phyloP scores from a whole-genome alignment of 768 basidiomycete species.

The Tulasnella sp. region DNA sequence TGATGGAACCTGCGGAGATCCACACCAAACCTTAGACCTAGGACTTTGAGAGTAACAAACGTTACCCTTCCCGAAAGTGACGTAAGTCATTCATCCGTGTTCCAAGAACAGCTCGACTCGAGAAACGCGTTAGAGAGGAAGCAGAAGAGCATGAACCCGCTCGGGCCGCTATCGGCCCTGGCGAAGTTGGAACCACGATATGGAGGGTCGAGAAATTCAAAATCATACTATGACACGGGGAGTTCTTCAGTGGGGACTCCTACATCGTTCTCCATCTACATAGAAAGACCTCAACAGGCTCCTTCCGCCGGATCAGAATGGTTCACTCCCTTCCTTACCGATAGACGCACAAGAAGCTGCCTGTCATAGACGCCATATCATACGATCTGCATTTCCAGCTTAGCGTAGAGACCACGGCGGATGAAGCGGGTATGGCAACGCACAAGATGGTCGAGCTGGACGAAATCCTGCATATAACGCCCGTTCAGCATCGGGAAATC shows the following conservation, averaged over 20 bases:
- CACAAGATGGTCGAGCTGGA: slow-evolving; percentile 59
- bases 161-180: slow-evolving; percentile 36
- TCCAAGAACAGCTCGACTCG: too few relatives aligned
- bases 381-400: slow-evolving; percentile 58
- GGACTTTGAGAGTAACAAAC: too few relatives aligned
- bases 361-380: slow-evolving; percentile 35
- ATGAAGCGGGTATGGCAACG: slow-evolving; percentile 44
- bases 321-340: background rate
- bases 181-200: slow-evolving; percentile 36
- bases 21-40: too few relatives aligned
- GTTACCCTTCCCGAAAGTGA: too few relatives aligned
- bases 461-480: slow-evolving; percentile 36
- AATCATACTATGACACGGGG: slow-evolving; percentile 44
- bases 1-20: too few relatives aligned
- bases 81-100: too few relatives aligned
- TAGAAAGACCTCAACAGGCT: too few relatives aligned
- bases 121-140: slow-evolving; percentile 43
- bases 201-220: slow-evolving; percentile 50
- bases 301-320: too few relatives aligned
- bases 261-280: slow-evolving; percentile 50
- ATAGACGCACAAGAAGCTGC: slow-evolving; percentile 48
- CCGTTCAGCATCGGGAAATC: slow-evolving; percentile 50
- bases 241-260: slow-evolving; percentile 53
- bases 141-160: slow-evolving; percentile 41
- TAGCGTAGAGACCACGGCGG: slow-evolving; percentile 44